Percentiles rank a stretch among this genome's conserved stretches.
These are phyloP conservation scores for Alternaria infectoria DNA, from an alignment of 2,329 filamentous ascomycete genomes.

Conservation along the genomic window DNA sequence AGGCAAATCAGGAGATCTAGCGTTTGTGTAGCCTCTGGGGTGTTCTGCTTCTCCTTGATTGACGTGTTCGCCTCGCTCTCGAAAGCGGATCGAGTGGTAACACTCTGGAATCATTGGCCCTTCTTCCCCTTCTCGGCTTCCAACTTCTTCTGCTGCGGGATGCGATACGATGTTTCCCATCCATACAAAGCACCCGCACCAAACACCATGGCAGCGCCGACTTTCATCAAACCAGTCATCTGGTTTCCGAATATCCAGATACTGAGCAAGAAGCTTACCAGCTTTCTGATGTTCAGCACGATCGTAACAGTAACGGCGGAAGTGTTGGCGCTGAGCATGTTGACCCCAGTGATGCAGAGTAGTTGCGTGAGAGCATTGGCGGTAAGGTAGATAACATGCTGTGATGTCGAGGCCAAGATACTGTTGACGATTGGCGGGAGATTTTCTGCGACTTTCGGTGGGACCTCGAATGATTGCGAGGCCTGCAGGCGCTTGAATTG, in stretches of 20 bases:
- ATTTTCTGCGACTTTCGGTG: conserved; percentile 33
- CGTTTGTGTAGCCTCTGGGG: neutral
- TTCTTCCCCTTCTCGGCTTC: conserved; percentile 34
- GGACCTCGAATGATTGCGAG: conserved; percentile 65
- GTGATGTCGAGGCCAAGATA: conserved; percentile 57
- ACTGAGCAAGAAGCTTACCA: conserved; percentile 87
- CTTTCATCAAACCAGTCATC: conserved; percentile 75
- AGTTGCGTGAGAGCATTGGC: conserved; percentile 90
- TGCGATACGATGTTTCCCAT: conserved; percentile 65
- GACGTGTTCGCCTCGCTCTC: neutral
- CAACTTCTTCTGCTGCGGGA: conserved; percentile 48
- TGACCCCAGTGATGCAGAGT: conserved; percentile 93
- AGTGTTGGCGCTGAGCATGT: conserved; percentile 85
- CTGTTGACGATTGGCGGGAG: conserved; percentile 39
- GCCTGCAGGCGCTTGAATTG: conserved; percentile 69
- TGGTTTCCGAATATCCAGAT: conserved; percentile 94
- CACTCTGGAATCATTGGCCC: conserved; percentile 22
- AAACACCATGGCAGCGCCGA: conserved; percentile 87
- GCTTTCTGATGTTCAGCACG: conserved; percentile 91
- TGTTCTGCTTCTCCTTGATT: neutral
- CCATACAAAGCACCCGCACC: conserved; percentile 90
- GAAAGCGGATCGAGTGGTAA: neutral
- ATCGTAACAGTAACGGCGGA: conserved; percentile 96
- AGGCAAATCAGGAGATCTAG: neutral
- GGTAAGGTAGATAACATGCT: conserved; percentile 72